Evolutionary conservation across 2,329 filamentous ascomycete species (phyloP).

Genomic region (Fusarium compactum): DNA sequence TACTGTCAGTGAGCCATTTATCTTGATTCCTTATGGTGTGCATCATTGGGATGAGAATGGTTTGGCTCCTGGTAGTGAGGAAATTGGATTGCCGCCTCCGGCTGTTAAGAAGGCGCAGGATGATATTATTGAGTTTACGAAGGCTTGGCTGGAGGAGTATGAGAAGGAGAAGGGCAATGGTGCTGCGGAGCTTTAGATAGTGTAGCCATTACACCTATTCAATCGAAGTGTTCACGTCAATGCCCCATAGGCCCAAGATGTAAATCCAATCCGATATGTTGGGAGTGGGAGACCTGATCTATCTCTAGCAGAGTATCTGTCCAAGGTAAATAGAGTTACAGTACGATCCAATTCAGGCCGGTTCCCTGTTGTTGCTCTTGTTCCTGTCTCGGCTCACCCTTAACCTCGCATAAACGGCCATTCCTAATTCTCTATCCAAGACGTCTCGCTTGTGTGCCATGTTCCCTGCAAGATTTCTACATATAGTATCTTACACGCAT

Average conservation of each 20-base stretch:
- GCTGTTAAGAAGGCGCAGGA: slow-evolving; percentile 70
- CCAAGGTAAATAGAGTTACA: no score
- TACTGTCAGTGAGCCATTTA: slow-evolving; percentile 74
- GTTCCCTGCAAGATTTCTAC: no score
- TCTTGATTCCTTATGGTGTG: slow-evolving; percentile 79
- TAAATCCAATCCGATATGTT: neutral
- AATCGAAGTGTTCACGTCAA: accelerated
- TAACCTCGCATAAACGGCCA: no score
- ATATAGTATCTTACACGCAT: no score
- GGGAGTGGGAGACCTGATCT: neutral
- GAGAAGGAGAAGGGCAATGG: slow-evolving; percentile 35
- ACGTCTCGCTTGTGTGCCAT: no score
- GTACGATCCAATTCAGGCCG: neutral
- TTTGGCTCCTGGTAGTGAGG: slow-evolving; percentile 65
- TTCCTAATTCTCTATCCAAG: neutral
- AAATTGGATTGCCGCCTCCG: slow-evolving; percentile 71
- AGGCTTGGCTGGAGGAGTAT: slow-evolving; percentile 76
- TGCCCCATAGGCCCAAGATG: neutral
- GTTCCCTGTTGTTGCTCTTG: neutral
- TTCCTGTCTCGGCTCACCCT: no score
- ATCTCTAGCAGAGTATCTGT: neutral
- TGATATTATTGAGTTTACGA: slow-evolving; percentile 70
- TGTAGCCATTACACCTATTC: neutral
- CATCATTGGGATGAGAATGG: slow-evolving; percentile 87
- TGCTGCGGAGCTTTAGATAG: slow-evolving; percentile 21